phyloP scores from a whole-genome alignment of 2,329 filamentous ascomycete species.

The Pleoardoris graminearum region DNA sequence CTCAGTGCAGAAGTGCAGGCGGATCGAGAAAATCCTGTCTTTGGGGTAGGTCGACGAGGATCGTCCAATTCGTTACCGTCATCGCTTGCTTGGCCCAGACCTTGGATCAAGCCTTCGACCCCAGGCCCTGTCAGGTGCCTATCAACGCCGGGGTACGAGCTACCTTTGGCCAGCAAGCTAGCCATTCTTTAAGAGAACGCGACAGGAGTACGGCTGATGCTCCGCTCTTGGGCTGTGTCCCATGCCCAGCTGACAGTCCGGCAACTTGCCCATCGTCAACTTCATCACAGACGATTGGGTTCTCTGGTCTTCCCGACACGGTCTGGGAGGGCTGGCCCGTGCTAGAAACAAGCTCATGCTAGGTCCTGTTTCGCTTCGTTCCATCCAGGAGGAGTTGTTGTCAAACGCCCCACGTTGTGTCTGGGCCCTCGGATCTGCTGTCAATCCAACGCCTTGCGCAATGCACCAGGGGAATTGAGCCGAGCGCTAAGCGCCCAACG shows the following conservation, averaged over 20 bases:
- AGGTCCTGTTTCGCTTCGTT: conserved; percentile 1
- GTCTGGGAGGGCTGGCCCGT: neutral
- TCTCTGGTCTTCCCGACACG: neutral
- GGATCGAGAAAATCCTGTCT: conserved; percentile 13
- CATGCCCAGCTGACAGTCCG: neutral
- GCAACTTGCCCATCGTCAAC: neutral
- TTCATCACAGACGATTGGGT: neutral
- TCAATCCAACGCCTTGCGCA: neutral
- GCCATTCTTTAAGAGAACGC: too few species aligned
- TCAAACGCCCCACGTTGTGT: conserved; percentile 7
- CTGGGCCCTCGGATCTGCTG: conserved; percentile 9
- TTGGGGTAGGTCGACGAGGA: neutral
- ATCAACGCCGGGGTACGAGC: neutral
- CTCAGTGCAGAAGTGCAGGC: conserved; percentile 7
- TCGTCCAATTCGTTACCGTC: conserved; percentile 4
- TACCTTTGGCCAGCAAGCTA: neutral
- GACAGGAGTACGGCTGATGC: too few species aligned
- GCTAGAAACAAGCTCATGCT: neutral
- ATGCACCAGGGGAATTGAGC: neutral
- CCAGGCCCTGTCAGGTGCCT: neutral
- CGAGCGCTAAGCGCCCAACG: neutral
- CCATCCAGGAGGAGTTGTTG: conserved; percentile 10
- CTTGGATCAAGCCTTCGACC: neutral
- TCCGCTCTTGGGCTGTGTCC: neutral
- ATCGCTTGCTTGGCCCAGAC: neutral